Evolutionary conservation across 1,284 basidiomycete species (phyloP).

Genomic region (Trichosporon ovoides): DNA sequence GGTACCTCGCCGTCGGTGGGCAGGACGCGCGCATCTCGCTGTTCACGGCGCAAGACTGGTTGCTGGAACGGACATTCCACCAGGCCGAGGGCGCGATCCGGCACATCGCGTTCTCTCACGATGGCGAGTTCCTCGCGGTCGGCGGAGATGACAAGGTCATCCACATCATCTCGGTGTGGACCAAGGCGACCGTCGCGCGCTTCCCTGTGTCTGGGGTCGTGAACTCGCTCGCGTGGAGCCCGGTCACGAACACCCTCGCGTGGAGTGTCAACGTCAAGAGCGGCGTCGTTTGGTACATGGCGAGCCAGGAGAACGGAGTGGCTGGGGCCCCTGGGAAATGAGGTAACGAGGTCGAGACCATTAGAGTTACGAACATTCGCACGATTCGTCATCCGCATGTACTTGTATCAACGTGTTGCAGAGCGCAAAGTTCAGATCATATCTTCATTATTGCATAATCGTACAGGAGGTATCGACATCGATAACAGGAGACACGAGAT

Average conservation of each 20-base stretch:
- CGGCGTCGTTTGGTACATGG: slow-evolving; percentile 30
- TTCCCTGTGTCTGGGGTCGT: slow-evolving; percentile 27
- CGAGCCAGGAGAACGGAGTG: slow-evolving; percentile 27
- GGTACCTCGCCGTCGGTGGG: slow-evolving; percentile 38
- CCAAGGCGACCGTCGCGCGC: slow-evolving; percentile 27
- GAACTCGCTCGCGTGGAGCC: slow-evolving; percentile 37
- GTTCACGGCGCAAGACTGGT: slow-evolving; percentile 36
- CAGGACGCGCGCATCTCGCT: slow-evolving; percentile 39
- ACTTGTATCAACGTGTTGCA: not conserved
- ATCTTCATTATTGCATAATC: not conserved
- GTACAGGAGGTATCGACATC: not conserved
- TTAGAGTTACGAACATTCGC: not conserved
- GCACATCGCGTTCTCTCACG: slow-evolving; percentile 35
- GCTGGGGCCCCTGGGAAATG: not conserved
- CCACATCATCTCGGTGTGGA: slow-evolving; percentile 32
- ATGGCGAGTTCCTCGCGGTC: slow-evolving; percentile 41
- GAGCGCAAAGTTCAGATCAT: not conserved
- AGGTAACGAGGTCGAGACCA: not conserved
- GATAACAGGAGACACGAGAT: too few relatives aligned
- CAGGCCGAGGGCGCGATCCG: slow-evolving; percentile 34
- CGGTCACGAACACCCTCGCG: slow-evolving; percentile 33
- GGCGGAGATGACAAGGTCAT: slow-evolving; percentile 38
- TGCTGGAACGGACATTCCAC: slow-evolving; percentile 36
- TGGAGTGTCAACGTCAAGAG: slow-evolving; percentile 29
- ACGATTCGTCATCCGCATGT: not conserved